Conservation (phyloP, 2,329 filamentous ascomycete genomes). For the Pyrenochaeta sp. region DNA sequence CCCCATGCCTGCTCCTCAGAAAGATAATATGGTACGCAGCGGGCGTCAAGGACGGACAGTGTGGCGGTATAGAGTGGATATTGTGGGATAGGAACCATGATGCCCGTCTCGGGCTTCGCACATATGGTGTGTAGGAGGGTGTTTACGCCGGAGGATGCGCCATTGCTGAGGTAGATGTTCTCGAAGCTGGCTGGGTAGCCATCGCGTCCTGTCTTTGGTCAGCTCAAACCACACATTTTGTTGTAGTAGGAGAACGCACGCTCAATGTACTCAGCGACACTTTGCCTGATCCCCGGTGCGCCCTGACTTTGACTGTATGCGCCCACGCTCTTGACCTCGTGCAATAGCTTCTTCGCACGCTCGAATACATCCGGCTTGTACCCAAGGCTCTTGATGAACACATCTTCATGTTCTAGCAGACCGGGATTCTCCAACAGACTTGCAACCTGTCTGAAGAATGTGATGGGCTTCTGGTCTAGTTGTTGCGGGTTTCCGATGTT, state of each 20-base stretch:
- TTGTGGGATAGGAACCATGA: slow-evolving; percentile 95
- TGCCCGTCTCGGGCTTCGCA: slow-evolving; percentile 76
- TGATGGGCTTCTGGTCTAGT: slow-evolving; percentile 98
- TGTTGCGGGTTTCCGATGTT: slow-evolving; percentile 99
- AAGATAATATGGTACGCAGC: slow-evolving; percentile 90
- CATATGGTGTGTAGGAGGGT: slow-evolving; percentile 92
- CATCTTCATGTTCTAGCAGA: slow-evolving; percentile 82
- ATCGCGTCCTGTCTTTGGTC: slow-evolving; percentile 71
- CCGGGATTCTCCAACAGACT: slow-evolving; percentile 90
- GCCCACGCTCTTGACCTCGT: slow-evolving; percentile 87
- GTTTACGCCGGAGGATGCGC: slow-evolving; percentile 94
- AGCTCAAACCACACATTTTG: slow-evolving; percentile 6
- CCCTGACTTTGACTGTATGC: slow-evolving; percentile 97
- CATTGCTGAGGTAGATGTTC: slow-evolving; percentile 88
- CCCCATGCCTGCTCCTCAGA: slow-evolving; percentile 89
- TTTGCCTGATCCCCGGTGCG: slow-evolving; percentile 84
- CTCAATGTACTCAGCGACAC: slow-evolving; percentile 92
- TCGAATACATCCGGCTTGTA: slow-evolving; percentile 92
- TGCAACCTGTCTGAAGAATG: slow-evolving; percentile 97
- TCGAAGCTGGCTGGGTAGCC: slow-evolving; percentile 82
- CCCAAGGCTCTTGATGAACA: slow-evolving; percentile 76
- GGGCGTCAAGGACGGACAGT: slow-evolving; percentile 82
- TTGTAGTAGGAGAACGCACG: slow-evolving; percentile 58
- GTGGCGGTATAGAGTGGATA: slow-evolving; percentile 98
- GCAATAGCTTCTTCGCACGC: slow-evolving; percentile 80